These are phyloP conservation scores for Cyamopsis tetragonoloba DNA, from an alignment of 306 rosid species.

Conservation along the genomic window DNA sequence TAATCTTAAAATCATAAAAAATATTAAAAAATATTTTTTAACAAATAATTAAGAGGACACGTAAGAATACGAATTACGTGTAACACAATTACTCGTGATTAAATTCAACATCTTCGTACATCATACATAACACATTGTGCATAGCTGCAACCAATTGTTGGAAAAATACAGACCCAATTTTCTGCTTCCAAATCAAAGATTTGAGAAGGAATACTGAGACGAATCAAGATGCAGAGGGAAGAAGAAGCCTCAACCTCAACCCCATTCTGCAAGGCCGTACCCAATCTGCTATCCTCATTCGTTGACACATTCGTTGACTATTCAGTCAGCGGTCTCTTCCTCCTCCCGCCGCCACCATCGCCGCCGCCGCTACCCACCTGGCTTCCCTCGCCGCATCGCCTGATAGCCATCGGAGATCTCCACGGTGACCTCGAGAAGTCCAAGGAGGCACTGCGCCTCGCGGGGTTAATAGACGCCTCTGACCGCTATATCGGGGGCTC, in stretches of 20 bases:
- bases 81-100: too few relatives aligned
- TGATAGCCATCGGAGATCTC: slow-evolving; percentile 81
- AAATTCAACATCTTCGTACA: too few relatives aligned
- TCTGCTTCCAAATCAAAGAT: background rate
- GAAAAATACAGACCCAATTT: background rate
- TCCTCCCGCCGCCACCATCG: slow-evolving; percentile 40
- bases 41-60: too few relatives aligned
- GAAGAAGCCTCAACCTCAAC: slow-evolving; percentile 17
- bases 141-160: background rate
- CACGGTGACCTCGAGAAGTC: slow-evolving; percentile 90
- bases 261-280: slow-evolving; percentile 51
- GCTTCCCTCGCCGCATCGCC: slow-evolving; percentile 48
- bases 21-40: too few relatives aligned
- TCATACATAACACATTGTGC: background rate
- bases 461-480: slow-evolving; percentile 55
- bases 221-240: slow-evolving; percentile 21
- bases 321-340: slow-evolving; percentile 74
- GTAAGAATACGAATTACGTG: too few relatives aligned
- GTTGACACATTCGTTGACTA: slow-evolving; percentile 87
- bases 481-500: slow-evolving; percentile 73
- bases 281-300: slow-evolving; percentile 60
- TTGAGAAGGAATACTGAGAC: background rate
- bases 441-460: slow-evolving; percentile 63
- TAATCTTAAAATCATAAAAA: too few relatives aligned
- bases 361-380: slow-evolving; percentile 32